Base-by-base conservation (phyloP, 345 rosid genomes). In the Litchi chinensis region DNA sequence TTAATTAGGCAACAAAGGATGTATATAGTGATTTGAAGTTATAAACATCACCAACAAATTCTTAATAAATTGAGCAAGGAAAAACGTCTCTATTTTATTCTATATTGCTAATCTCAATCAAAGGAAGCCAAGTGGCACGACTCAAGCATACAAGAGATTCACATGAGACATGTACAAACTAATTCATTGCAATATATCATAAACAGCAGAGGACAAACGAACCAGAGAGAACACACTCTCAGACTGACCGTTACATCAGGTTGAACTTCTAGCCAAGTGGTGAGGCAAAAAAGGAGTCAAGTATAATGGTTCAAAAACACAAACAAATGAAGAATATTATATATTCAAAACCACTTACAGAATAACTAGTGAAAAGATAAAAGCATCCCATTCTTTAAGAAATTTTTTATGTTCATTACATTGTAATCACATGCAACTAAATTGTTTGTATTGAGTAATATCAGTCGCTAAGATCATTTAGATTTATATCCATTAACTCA, bases 1-100 rank as follows among this genome's bases (percentile, higher is more conserved):
- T 72, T 77, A 37, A 77, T 57, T 67, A 71, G 69, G 60, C 19
- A 76, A 68, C 57, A 65, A 21, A 43, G 21, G 46, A 32, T 39
- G 40, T 2, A 76, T 7, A 50, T 16, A 21, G 39, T 26, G n/a
- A 2, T 5, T n/a, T 52, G 40, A 66, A 67, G 52, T 37, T 32
- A 67, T n/a, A 67, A 67, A 4, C 21, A n/a, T 15, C 15, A 40
- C 19, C 3, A 13, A 50, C 21, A 65, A 10, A 11, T 37, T 76
- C 32, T 32, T 37, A 32, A 19, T 32, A 24, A 75, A 50, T n/a
- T 32, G 48, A 60, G 46, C 5, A 37, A 32, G 60, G 54, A 48
- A 19, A 18, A 28, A 16, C 28, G 46, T 59, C 37, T 56, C 65
- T 3, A 2, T 19, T 37, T 71, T 71, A 16, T 52, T 28, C 32